phyloP scores from a whole-genome alignment of 2,329 filamentous ascomycete species.

The Gliomastix tumulicola region DNA sequence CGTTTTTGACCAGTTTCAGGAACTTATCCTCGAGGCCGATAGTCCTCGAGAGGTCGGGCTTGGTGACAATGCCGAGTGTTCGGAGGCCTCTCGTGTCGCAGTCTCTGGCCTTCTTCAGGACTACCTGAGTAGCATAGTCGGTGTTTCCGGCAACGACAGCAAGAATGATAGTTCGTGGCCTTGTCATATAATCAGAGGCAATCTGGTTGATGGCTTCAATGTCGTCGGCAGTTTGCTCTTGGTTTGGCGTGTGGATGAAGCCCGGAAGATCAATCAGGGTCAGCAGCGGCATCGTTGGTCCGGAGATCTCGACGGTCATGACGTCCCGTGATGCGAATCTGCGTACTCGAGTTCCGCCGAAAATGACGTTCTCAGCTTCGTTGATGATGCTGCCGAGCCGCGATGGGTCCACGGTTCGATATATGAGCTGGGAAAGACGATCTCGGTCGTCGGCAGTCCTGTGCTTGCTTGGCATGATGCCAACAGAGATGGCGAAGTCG shows the following conservation, averaged over 20 bases:
- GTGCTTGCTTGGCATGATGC: too few species aligned
- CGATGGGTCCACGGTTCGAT: too few species aligned
- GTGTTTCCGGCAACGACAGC: slow-evolving; percentile 33
- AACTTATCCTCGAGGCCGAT: background rate
- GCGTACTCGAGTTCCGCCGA: too few species aligned
- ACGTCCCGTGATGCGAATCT: too few species aligned
- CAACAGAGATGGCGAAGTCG: too few species aligned
- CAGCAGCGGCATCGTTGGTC: slow-evolving; percentile 36
- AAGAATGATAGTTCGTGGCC: slow-evolving; percentile 40
- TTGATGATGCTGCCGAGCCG: too few species aligned
- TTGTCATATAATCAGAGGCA: slow-evolving; percentile 37
- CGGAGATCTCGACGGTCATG: slow-evolving; percentile 29
- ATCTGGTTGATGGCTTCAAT: slow-evolving; percentile 37
- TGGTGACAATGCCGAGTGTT: slow-evolving; percentile 47
- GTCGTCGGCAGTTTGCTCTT: slow-evolving; percentile 34
- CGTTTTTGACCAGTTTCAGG: too few species aligned
- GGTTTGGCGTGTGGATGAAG: slow-evolving; percentile 34
- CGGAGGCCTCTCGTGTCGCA: slow-evolving; percentile 30
- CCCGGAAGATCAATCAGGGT: slow-evolving; percentile 49
- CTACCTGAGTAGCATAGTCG: slow-evolving; percentile 32
- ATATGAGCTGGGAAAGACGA: too few species aligned
- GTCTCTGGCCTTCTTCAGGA: slow-evolving; percentile 24
- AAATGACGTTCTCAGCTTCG: slow-evolving; percentile 19
- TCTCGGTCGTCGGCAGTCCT: too few species aligned
- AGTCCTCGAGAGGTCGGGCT: slow-evolving; percentile 41